Conservation (phyloP, 345 rosid genomes). For the Fremontodendron californicum region DNA sequence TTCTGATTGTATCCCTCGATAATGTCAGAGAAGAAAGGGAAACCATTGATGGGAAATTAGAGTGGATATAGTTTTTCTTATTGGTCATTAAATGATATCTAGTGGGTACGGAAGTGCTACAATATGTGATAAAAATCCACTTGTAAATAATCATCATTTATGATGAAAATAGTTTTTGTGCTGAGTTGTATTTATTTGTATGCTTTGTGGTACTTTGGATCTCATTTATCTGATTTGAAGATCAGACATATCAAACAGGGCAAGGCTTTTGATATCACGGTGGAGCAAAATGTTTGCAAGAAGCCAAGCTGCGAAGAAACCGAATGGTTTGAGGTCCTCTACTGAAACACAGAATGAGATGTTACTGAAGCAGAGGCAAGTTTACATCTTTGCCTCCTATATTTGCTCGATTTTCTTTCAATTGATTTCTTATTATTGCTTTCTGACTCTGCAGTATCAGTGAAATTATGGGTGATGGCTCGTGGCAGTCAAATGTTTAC, state of each 20-base stretch:
- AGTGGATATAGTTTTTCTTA: not conserved
- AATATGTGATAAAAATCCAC: not conserved
- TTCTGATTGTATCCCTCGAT: not conserved
- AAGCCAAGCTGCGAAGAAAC: constrained; percentile 64
- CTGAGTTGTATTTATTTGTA: constrained; percentile 12
- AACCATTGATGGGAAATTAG: constrained; percentile 1
- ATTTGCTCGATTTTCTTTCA: constrained; percentile 9
- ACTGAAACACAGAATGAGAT: constrained; percentile 59
- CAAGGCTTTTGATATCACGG: constrained; percentile 73
- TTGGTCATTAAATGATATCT: not conserved
- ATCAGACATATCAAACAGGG: constrained; percentile 99
- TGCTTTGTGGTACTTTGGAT: constrained; percentile 31
- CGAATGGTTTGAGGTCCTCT: constrained; percentile 54
- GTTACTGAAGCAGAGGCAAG: constrained; percentile 82
- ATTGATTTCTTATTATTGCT: constrained; percentile 25
- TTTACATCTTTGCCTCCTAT: constrained; percentile 18
- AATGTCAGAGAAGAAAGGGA: not conserved
- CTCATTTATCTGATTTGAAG: constrained; percentile 95
- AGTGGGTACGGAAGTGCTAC: not conserved
- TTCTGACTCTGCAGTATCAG: constrained; percentile 57
- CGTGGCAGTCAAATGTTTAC: constrained; percentile 43
- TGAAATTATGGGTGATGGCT: constrained; percentile 73
- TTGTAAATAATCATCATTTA: not conserved
- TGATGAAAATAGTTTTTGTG: not conserved
- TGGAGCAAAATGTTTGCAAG: constrained; percentile 90